These are phyloP conservation scores for Mycena filopes DNA, from an alignment of 768 basidiomycete species.

Conservation along the genomic window DNA sequence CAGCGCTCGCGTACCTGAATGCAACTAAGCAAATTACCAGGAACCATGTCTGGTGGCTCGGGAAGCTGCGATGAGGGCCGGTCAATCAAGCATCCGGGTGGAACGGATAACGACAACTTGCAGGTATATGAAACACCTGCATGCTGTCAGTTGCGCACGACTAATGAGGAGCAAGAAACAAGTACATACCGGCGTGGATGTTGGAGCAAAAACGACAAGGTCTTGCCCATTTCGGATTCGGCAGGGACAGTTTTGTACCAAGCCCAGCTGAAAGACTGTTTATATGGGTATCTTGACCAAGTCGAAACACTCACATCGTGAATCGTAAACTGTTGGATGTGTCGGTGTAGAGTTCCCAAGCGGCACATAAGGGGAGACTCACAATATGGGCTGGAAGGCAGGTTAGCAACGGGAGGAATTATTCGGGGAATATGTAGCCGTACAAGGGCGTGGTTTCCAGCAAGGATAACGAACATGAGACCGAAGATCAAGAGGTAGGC, in stretches of 20 bases:
- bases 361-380: background rate
- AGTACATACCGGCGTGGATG: conserved; percentile 82
- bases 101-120: conserved; percentile 39
- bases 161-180: conserved; percentile 19
- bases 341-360: background rate
- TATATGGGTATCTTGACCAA: too few relatives aligned
- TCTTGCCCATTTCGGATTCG: conserved; percentile 58
- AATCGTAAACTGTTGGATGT: conserved; percentile 65
- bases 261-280: too few relatives aligned
- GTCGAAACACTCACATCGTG: conserved; percentile 71
- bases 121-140: conserved; percentile 73
- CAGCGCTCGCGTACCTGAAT: conserved; percentile 59
- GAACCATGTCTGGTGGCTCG: conserved; percentile 82
- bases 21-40: conserved; percentile 63
- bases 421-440: conserved; percentile 52
- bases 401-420: too few relatives aligned
- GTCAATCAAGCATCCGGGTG: too few relatives aligned
- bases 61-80: conserved; percentile 54
- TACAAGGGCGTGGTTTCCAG: conserved; percentile 82
- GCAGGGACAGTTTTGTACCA: conserved; percentile 60
- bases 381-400: conserved; percentile 31
- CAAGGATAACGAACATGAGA: conserved; percentile 72
- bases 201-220: conserved; percentile 78
- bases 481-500: conserved; percentile 75
- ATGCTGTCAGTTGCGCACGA: background rate